phyloP scores from a whole-genome alignment of 441 rosid species.

The Rhodomyrtus psidioides region DNA sequence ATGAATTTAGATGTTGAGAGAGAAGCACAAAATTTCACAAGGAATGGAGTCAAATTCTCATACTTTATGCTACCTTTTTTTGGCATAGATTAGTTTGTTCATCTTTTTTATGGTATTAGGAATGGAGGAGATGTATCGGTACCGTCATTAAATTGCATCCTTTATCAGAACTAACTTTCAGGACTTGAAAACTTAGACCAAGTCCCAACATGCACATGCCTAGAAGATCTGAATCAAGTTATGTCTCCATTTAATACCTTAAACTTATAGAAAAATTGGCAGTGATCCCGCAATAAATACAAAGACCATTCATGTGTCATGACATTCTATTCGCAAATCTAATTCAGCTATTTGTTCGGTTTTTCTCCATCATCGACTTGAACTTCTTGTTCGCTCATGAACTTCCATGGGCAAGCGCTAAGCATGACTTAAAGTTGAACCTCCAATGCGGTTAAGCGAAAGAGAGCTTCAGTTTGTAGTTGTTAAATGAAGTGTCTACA shows the following conservation, averaged over 20 bases:
- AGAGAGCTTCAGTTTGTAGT: background rate
- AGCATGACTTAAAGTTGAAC: background rate
- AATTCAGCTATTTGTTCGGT: background rate
- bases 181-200: background rate
- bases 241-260: background rate
- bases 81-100: background rate
- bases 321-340: background rate
- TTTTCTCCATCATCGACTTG: background rate
- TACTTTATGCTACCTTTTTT: background rate
- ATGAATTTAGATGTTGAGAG: background rate
- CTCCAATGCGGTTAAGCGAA: background rate
- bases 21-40: background rate
- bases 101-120: background rate
- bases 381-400: background rate
- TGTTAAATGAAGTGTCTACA: background rate
- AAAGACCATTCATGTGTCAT: background rate
- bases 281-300: background rate
- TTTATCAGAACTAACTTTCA: background rate
- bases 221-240: background rate
- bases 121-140: background rate
- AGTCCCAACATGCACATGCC: background rate
- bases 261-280: background rate
- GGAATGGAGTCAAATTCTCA: background rate
- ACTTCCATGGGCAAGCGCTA: background rate
- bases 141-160: background rate